phyloP scores from a whole-genome alignment of 2,329 filamentous ascomycete genomes.

The Aphanoascus verrucosus region DNA sequence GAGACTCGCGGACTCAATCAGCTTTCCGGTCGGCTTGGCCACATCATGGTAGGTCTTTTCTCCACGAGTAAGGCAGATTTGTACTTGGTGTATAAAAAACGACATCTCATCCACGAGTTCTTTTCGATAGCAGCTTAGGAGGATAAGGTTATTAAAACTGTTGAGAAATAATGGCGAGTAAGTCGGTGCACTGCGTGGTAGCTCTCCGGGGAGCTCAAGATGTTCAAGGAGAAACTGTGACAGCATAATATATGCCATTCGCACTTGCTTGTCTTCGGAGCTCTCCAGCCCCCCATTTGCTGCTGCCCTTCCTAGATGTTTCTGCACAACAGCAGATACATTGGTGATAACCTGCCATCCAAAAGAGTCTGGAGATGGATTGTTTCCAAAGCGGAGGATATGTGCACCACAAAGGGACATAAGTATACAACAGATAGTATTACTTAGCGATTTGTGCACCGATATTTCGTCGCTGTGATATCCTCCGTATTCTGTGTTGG shows the following conservation, averaged over 20 bases:
- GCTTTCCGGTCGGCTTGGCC: conserved; percentile 19
- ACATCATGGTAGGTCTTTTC: conserved; percentile 19
- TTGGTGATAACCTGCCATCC: conserved; percentile 11
- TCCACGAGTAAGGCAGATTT: conserved; percentile 25
- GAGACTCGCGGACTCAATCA: conserved; percentile 20
- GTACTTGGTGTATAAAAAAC: conserved; percentile 26
- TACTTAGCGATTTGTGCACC: conserved; percentile 14
- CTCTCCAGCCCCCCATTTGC: background rate
- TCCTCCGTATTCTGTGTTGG: too few relatives aligned
- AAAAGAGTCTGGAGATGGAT: conserved; percentile 1
- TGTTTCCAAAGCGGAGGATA: conserved; percentile 7
- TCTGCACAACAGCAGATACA: conserved; percentile 11
- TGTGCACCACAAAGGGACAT: conserved; percentile 14
- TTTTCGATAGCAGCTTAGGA: conserved; percentile 22
- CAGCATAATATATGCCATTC: conserved; percentile 16
- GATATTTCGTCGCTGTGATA: background rate
- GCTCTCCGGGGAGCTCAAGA: background rate
- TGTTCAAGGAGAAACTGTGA: conserved; percentile 14
- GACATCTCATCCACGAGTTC: conserved; percentile 28
- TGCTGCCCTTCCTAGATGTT: background rate
- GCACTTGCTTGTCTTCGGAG: conserved; percentile 3
- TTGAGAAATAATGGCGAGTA: conserved; percentile 12
- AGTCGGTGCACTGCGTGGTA: background rate
- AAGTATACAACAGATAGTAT: conserved; percentile 17
- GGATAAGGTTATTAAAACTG: conserved; percentile 25